Evolutionary conservation across 108 stramenopile genomes (phyloP).

Genomic region (Nitzschia sp.): DNA sequence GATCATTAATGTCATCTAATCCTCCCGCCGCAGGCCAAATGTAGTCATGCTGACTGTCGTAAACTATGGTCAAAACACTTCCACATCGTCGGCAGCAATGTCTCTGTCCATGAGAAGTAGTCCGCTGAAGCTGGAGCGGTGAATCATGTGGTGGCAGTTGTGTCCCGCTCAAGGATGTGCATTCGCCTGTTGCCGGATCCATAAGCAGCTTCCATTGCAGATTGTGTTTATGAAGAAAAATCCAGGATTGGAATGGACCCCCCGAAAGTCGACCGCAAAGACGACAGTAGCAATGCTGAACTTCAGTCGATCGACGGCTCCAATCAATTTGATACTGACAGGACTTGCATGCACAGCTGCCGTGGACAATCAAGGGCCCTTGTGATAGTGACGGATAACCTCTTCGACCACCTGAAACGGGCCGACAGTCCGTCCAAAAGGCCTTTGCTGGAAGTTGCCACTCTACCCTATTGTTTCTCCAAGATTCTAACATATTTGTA

Average conservation of each 20-base stretch:
- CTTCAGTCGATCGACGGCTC: slow-evolving; percentile 20
- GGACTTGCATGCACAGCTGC: slow-evolving; percentile 33
- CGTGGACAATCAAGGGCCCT: background rate
- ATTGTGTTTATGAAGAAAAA: slow-evolving; percentile 30
- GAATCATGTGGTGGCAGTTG: slow-evolving; percentile 1
- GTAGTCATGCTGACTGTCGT: slow-evolving; percentile 40
- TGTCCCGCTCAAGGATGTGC: background rate
- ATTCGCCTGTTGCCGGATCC: background rate
- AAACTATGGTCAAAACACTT: slow-evolving; percentile 47
- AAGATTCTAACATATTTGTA: background rate
- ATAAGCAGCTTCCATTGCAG: slow-evolving; percentile 23
- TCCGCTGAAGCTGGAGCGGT: slow-evolving; percentile 17
- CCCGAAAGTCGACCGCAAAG: slow-evolving; percentile 45
- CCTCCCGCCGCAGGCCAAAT: slow-evolving; percentile 45
- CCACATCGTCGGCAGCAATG: slow-evolving; percentile 38
- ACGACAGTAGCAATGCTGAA: slow-evolving; percentile 50
- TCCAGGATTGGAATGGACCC: slow-evolving; percentile 40
- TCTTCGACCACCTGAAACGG: background rate
- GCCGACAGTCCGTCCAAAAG: slow-evolving; percentile 5
- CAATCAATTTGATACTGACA: slow-evolving; percentile 26
- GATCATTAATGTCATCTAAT: slow-evolving; percentile 35
- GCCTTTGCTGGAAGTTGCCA: slow-evolving; percentile 11
- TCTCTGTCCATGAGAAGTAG: slow-evolving; percentile 36
- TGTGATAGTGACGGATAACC: background rate
- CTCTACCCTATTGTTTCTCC: slow-evolving; percentile 8